These are phyloP conservation scores for Blastomyces gilchristii DNA, from an alignment of 2,329 filamentous ascomycete species.

Conservation along the genomic window DNA sequence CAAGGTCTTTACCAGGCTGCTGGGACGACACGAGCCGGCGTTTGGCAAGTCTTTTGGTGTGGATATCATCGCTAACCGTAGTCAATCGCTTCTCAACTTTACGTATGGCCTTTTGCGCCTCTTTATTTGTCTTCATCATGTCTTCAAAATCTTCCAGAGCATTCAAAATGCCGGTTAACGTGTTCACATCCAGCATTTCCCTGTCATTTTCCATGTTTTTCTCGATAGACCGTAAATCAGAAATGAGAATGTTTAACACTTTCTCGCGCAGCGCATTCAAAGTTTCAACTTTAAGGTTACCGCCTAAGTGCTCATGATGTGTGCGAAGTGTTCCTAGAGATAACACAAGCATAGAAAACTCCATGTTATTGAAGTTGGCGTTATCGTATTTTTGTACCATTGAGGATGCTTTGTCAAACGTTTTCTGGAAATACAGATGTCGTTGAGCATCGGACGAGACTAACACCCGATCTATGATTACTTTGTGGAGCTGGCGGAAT, in stretches of 20 bases:
- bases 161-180: conserved; percentile 29
- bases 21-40: conserved; percentile 28
- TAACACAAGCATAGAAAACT: conserved; percentile 28
- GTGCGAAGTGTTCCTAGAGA: conserved; percentile 28
- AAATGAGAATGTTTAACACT: conserved; percentile 26
- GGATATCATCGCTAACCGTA: conserved; percentile 24
- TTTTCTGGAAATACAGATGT: conserved; percentile 27
- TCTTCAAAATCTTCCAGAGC: conserved; percentile 33
- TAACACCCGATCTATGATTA: conserved; percentile 28
- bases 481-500: conserved; percentile 29
- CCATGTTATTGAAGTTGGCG: conserved; percentile 27
- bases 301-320: conserved; percentile 24
- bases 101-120: conserved; percentile 27
- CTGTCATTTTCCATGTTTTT: conserved; percentile 25
- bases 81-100: conserved; percentile 28
- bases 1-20: conserved; percentile 11
- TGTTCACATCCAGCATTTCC: conserved; percentile 23
- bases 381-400: conserved; percentile 24
- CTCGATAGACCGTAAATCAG: conserved; percentile 28
- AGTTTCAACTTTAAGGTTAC: conserved; percentile 23
- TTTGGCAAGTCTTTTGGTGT: conserved; percentile 24
- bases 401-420: conserved; percentile 24
- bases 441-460: conserved; percentile 27
- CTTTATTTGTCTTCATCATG: conserved; percentile 24
- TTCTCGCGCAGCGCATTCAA: conserved; percentile 26